Percentiles rank a stretch among this genome's conserved stretches.
These are phyloP conservation scores for Boletellus deceptivus DNA, from an alignment of 1,284 basidiomycete genomes.

Conservation along the genomic window DNA sequence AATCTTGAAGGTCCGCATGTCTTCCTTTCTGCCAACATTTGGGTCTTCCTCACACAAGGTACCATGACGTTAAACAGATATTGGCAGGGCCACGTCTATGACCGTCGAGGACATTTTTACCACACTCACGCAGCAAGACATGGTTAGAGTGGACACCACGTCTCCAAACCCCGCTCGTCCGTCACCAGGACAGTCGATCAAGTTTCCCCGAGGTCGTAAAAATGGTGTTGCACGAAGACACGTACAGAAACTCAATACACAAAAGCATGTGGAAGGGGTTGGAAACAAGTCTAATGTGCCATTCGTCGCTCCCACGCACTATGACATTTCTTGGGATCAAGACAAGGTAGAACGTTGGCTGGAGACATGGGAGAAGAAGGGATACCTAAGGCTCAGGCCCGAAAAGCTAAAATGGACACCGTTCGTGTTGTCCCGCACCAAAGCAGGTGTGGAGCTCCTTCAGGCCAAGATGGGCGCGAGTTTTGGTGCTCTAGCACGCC, in stretches of 20 bases:
- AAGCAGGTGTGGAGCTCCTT: slow-evolving; percentile 41
- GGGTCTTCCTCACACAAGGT: slow-evolving; percentile 20
- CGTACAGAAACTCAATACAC: slow-evolving; percentile 56
- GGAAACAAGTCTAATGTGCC: slow-evolving; percentile 43
- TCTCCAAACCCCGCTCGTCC: slow-evolving; percentile 52
- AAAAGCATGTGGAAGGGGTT: slow-evolving; percentile 47
- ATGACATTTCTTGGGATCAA: slow-evolving; percentile 76
- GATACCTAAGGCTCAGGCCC: slow-evolving; percentile 76
- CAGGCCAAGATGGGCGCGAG: slow-evolving; percentile 27
- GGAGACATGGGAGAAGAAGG: slow-evolving; percentile 74
- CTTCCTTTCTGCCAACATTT: slow-evolving; percentile 9
- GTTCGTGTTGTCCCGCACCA: slow-evolving; percentile 71
- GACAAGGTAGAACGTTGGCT: slow-evolving; percentile 70
- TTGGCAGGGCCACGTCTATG: slow-evolving; percentile 86
- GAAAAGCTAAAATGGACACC: slow-evolving; percentile 95
- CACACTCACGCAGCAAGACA: slow-evolving; percentile 74
- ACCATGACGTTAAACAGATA: slow-evolving; percentile 55
- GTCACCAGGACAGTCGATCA: slow-evolving; percentile 73
- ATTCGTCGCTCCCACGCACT: slow-evolving; percentile 70
- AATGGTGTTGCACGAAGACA: slow-evolving; percentile 61
- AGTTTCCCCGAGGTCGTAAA: slow-evolving; percentile 66
- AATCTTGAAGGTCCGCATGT: slow-evolving; percentile 70
- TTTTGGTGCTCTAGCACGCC: slow-evolving; percentile 19
- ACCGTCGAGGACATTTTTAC: slow-evolving; percentile 85
- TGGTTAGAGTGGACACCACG: slow-evolving; percentile 65